These are phyloP conservation scores for Penicillium sp. DNA, from an alignment of 2,329 filamentous ascomycete species.

Conservation along the genomic window DNA sequence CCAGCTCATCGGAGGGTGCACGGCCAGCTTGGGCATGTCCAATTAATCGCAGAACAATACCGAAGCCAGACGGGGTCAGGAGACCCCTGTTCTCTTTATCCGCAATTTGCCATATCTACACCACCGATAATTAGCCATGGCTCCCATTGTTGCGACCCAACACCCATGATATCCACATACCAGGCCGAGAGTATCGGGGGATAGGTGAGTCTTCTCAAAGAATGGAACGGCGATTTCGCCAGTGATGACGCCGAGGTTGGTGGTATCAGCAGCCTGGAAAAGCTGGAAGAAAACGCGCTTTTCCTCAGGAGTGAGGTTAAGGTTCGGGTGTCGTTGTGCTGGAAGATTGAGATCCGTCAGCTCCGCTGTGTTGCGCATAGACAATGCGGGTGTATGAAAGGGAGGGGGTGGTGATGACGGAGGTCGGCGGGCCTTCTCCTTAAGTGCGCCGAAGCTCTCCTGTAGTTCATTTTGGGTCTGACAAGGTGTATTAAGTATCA, in stretches of 20 bases:
- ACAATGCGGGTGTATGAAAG: constrained; percentile 1
- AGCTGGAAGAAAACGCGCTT: constrained; percentile 91
- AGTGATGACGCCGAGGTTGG: constrained; percentile 88
- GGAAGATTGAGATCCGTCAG: constrained; percentile 20
- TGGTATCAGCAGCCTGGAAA: constrained; percentile 88
- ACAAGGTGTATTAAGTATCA: not conserved
- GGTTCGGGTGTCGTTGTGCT: constrained; percentile 55
- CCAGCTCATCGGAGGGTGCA: constrained; percentile 75
- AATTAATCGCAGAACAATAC: constrained; percentile 87
- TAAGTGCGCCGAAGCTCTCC: constrained; percentile 15
- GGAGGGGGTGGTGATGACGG: constrained; percentile 10
- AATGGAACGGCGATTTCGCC: constrained; percentile 96
- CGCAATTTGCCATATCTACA: constrained; percentile 98
- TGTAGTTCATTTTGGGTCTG: not conserved
- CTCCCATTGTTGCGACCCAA: not conserved
- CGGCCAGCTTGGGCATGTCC: constrained; percentile 89
- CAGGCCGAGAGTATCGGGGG: constrained; percentile 82
- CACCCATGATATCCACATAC: constrained; percentile 51
- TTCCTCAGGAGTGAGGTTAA: constrained; percentile 87
- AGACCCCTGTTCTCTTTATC: constrained; percentile 95
- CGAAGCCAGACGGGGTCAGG: constrained; percentile 87
- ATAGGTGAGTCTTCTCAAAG: constrained; percentile 91
- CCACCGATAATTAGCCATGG: constrained; percentile 2
- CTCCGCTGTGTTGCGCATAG: constrained; percentile 15
- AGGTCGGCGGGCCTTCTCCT: constrained; percentile 25